Evolutionary conservation across 2,329 filamentous ascomycete species (phyloP), one percentile per base, ranked within the genome.

Genomic region (Ascochyta viciae-villosae): DNA sequence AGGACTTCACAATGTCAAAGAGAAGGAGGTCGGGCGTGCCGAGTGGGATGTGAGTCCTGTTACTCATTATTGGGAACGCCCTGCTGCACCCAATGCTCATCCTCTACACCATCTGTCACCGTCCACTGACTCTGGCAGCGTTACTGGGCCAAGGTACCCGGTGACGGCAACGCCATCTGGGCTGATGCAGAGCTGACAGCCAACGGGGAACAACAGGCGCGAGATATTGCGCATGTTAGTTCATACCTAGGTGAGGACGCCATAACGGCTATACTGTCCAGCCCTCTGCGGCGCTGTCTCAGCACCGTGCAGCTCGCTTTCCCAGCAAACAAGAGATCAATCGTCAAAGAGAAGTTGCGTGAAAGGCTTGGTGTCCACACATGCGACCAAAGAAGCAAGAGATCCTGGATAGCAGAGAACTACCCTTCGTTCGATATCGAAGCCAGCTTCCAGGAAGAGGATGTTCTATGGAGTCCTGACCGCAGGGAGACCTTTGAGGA

Each of bases 281-380:
- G 83, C 26, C 87, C 88, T 0, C 71, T 89, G 23, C 80, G 78
- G 26, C 81, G 87, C 33, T 88, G 85, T 64, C 75, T 86, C n/a
- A 75, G 81, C 48, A 89, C 87, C 0, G 83, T 85, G 19, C 79
- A 84, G 54, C 70, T 85, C 35, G 88, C 85, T 5, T 89, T 86
- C 79, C 79, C 0, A 23, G 8, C 9, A 38, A 5, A 29, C 70
- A 68, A 4, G 6, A 15, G 5, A 27, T 86, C 85, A 0, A 73
- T 78, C 2, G 76, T 89, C 54, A 88, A 87, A 72, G 87, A 89
- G 65, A 76, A 79, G 58, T 46, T 89, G 62, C 81, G 87, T 34
- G 87, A 90, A 72, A 81, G 82, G 6, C 82, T 89, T 54, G 85
- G 82, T 51, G 82, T 85, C 35, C 87, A 89, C 66, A 88, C 86